Base-by-base conservation (phyloP, 345 rosid genomes). In the Arabidopsis arenosa region DNA sequence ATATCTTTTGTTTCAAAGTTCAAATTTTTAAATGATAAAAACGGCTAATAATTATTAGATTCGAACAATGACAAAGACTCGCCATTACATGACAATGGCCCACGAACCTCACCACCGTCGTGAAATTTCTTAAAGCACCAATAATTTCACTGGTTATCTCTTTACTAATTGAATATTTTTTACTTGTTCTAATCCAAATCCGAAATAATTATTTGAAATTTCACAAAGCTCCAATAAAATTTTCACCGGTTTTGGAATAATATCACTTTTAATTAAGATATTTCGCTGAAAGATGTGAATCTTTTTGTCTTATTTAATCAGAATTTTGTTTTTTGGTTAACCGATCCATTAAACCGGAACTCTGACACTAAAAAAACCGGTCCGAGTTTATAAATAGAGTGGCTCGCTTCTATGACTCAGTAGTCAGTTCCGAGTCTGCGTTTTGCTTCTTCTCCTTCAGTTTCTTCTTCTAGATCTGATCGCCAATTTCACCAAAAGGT, bases 401-500 rank as follows among this genome's bases (percentile, higher is more conserved):
- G 53, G 52, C 65, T 70, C 66, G 54, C 41, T 58, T 65, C 48
- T 65, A 57, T 58, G 72, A 70, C 70, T 68, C 64, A 15, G 49
- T 62, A 63, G 65, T 62, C 75, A 45, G 59, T 63, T 15, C 73
- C 1, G 72, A 48, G 76, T 49, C 72, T 77, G 45, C 67, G 21
- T 44, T 26, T 72, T 61, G 37, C 17, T 66, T 10, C 56, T 67
- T 30, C 80, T 57, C 2, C 43, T 66, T 58, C 44, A 23, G 49
- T 35, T 59, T 40, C 18, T 61, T 7, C 28, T 18, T 67, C 79
- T 63, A 73, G 81, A 78, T 78, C 78, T 59, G 78, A 66, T 78
- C 78, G 44, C 58, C 6, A 60, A 48, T 77, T 70, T 56, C 36
- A 40, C 9, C 40, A 0, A 6, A 40, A 78, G 81, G 68, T 78